Conservation (phyloP, 495 filamentous ascomycete genomes). For the Lasiosphaeria miniovina region DNA sequence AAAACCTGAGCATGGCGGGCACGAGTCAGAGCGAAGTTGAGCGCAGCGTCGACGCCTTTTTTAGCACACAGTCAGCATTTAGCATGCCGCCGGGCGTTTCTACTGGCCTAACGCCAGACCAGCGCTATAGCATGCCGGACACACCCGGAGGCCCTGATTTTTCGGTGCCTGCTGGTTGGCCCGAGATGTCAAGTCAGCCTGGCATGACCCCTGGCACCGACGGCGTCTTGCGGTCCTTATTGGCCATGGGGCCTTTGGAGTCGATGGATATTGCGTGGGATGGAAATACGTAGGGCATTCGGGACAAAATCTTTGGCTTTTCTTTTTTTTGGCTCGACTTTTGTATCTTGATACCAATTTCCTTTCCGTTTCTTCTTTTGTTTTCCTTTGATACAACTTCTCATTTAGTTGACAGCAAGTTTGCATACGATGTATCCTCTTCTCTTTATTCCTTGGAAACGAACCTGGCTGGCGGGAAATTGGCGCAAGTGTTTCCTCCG, state of each 20-base stretch:
- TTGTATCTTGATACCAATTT: no score
- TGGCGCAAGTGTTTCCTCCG: no score
- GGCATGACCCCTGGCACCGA: constrained; percentile 51
- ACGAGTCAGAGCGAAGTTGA: constrained; percentile 31
- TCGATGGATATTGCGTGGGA: constrained; percentile 40
- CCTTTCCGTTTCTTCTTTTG: no score
- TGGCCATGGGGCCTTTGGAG: constrained; percentile 46
- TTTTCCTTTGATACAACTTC: no score
- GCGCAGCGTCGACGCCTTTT: constrained; percentile 32
- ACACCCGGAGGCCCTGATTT: constrained; percentile 28
- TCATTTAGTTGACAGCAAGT: no score
- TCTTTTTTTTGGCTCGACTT: background rate
- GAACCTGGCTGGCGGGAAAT: background rate
- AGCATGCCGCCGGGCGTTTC: constrained; percentile 20
- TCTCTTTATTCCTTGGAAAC: background rate
- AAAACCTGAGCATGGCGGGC: constrained; percentile 26
- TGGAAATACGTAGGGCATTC: constrained; percentile 11
- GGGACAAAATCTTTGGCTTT: background rate
- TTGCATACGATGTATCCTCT: no score
- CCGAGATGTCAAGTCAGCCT: constrained; percentile 29
- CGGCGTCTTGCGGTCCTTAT: constrained; percentile 47
- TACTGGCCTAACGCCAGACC: constrained; percentile 32
- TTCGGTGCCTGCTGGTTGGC: constrained; percentile 39
- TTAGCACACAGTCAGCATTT: constrained; percentile 30
- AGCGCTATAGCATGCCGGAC: constrained; percentile 14